Base-by-base conservation (phyloP, 805 yeast species). In the Pichia insulana region DNA sequence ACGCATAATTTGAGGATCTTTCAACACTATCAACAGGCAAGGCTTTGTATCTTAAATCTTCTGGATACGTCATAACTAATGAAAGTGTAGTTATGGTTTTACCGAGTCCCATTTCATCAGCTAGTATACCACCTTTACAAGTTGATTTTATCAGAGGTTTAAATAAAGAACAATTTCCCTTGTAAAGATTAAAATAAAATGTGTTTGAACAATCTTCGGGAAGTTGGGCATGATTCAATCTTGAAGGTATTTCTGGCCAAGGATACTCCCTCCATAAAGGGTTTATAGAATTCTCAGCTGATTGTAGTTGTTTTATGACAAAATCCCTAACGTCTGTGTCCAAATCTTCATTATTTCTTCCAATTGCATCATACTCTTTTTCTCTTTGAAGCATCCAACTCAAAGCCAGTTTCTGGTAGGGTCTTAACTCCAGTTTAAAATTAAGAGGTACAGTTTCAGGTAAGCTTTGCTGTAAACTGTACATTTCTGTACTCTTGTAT, bases 51-150 rank as follows among this genome's bases (percentile, higher is more conserved):
- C 36, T 13, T 12, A 56, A 43, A 53, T 83, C 89, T 36, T 52
- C 58, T 0, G 87, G 84, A 9, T 71, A 78, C 0, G 85, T 70
- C 43, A 82, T 76, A 11, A 89, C 69, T 38, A 90, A 62, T 0
- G 96, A 73, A 40, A 87, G 61, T 0, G 95, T 77, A 1, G 95
- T 83, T 19, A 89, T 83, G 0, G 97, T 89, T 57, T 89, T 89
- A 34, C 97, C 97, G 8, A 89, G 68, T 0, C 97, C 97, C 97
- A 89, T 89, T 59, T 89, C 97, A 64, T 89, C 97, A 0, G 97
- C 95, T 13, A 89, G 64, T 17, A 89, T 83, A 2, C 97, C 97
- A 30, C 97, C 97, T 38, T 70, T 68, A 38, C 80, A 71, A 16
- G 72, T 54, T 2, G 80, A 68, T 44, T 70, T 75, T 33, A 87